phyloP scores from a whole-genome alignment of 306 rosid species.

The Trifolium dubium region DNA sequence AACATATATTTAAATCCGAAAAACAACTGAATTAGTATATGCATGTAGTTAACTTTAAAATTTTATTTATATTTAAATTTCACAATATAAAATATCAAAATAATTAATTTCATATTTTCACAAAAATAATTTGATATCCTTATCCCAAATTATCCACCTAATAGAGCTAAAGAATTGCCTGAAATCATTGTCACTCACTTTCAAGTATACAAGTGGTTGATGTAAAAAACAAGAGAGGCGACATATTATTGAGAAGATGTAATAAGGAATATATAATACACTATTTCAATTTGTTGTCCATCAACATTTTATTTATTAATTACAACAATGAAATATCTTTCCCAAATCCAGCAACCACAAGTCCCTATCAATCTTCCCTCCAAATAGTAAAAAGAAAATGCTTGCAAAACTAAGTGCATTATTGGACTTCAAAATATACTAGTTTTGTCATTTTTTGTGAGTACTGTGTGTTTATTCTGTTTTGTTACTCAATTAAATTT shows the following conservation, averaged over 20 bases:
- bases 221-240: slow-evolving; percentile 46
- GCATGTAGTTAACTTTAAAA: too few relatives aligned
- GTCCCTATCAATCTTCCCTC: slow-evolving; percentile 26
- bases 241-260: slow-evolving; percentile 35
- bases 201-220: slow-evolving; percentile 47
- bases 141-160: slow-evolving; percentile 34
- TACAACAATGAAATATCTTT: slow-evolving; percentile 23
- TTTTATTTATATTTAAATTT: too few relatives aligned
- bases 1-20: too few relatives aligned
- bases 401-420: neutral
- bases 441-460: neutral
- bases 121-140: neutral
- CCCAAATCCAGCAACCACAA: neutral
- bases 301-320: neutral
- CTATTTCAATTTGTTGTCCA: neutral
- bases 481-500: neutral
- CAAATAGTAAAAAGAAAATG: neutral
- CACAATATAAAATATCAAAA: neutral
- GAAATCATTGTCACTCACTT: slow-evolving; percentile 47
- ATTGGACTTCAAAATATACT: neutral
- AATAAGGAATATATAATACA: slow-evolving; percentile 12
- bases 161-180: slow-evolving; percentile 34
- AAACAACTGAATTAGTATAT: too few relatives aligned
- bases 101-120: neutral
- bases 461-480: neutral